Base-by-base conservation (phyloP, 306 rosid species). In the Prinsepia uniflora region DNA sequence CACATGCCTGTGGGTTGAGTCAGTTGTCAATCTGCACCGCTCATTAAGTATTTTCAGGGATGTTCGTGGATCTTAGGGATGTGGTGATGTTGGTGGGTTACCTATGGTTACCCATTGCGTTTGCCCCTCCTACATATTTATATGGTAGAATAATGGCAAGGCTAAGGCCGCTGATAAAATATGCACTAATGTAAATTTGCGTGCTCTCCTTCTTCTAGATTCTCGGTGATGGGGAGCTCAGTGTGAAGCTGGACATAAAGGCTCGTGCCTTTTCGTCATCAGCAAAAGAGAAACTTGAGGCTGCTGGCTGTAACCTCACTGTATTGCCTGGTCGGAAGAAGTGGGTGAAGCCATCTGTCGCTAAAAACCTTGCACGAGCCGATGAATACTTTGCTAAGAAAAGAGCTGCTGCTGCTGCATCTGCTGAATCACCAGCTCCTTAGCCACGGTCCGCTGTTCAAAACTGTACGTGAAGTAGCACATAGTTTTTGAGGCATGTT, bases 341-440 rank as follows among this genome's bases (percentile, higher is more conserved):
- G 78, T 95, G 97, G 99, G 91, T 94, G 24, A 91, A 94, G 77
- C 92, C 97, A 68, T 87, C 97, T 3, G 97, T 94, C 77, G 89
- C 96, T 46, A 94, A 91, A 75, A 94, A 91, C 83, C 79, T 84
- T 22, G 99, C 97, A 18, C 99, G 99, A 39, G 97, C 99, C 0
- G 99, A 94, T 0, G 97, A 94, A 76, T 91, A 91, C 85, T 94
- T 91, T 15, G 96, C 96, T 82, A 94, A 83, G 87, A 94, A 91
- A 77, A 86, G 86, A 34, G 96, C 90, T 15, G 86, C 94, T 0
- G 81, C 86, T 66, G 84, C 85, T 7, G 57, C 87, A 6, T 6
- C 69, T 3, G 67, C 68, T 18, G 91, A 87, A 24, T 70, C 84
- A 40, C 72, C 81, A 65, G 72, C 87, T 0, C 83, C 83, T 55